A percentile compares a stretch with the other conserved stretches of the same genome.
Evolutionary conservation across 75 land plant genomes (phyloP).

Genomic region (Ceratopteris richardii): DNA sequence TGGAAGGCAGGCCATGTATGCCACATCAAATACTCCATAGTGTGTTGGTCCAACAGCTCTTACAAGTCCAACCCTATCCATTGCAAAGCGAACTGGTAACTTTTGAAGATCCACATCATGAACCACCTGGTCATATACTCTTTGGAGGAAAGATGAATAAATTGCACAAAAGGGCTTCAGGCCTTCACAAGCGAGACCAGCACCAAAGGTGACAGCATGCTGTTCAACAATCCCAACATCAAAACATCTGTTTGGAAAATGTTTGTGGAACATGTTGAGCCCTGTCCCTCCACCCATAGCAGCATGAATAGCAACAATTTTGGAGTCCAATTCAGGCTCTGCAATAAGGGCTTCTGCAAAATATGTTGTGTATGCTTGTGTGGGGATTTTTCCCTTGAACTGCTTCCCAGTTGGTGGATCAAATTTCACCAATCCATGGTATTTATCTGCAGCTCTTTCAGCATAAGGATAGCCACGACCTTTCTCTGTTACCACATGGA

Average conservation of each 20-base stretch:
- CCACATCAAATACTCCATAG: slow-evolving; percentile 73
- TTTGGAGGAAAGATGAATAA: no score
- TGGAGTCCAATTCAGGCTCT: slow-evolving; percentile 56
- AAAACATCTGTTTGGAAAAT: slow-evolving; percentile 60
- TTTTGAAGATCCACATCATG: slow-evolving; percentile 76
- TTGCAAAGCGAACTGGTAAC: slow-evolving; percentile 66
- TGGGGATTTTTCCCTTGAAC: slow-evolving; percentile 16
- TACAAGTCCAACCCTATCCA: slow-evolving; percentile 64
- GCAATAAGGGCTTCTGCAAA: slow-evolving; percentile 57
- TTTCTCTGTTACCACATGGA: no score
- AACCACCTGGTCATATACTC: slow-evolving; percentile 82
- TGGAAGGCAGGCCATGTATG: slow-evolving; percentile 78
- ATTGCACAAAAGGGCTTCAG: slow-evolving; percentile 67
- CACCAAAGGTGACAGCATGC: slow-evolving; percentile 80
- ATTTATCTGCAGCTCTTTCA: slow-evolving; percentile 41
- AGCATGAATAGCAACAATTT: slow-evolving; percentile 55
- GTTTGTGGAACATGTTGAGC: slow-evolving; percentile 36
- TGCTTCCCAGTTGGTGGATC: slow-evolving; percentile 39
- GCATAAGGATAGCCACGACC: no score
- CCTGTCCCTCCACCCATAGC: slow-evolving; percentile 59
- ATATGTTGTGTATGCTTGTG: slow-evolving; percentile 52
- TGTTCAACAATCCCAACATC: no score
- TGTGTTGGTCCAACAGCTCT: slow-evolving; percentile 75
- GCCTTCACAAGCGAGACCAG: slow-evolving; percentile 72
- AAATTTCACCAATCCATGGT: slow-evolving; percentile 33